Evolutionary conservation across 768 basidiomycete genomes (phyloP), one percentile per base, ranked within the genome.

Genomic region (Gymnopilus junonius): DNA sequence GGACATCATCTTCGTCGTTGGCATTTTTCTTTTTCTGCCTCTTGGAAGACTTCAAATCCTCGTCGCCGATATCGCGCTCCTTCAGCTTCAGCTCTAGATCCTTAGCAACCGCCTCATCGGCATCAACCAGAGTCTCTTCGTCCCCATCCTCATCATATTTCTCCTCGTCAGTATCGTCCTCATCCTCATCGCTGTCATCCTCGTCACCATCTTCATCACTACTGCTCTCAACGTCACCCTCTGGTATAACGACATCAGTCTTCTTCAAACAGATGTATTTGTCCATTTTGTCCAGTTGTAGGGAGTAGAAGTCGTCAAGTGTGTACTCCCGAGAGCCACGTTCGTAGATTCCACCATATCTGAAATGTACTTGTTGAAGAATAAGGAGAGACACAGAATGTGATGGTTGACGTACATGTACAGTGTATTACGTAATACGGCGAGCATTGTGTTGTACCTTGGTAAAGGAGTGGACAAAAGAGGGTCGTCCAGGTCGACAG

Each of bases 311-410:
- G 69, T 97, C 95, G 70, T 95, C 94, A 6, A 97, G 79, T 0
- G 94, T 96, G 67, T 92, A 95, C 74, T 97, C 95, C 23, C 87
- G 84, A 12, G 90, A 82, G 0, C 93, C 91, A 15, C 86, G 83
- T 74, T 97, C 95, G 67, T 87, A 91, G 17, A 96, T 96, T 0
- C 95, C 94, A 10, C 95, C 94, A 69, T 96, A 96, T 59, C 93
- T 92, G 62, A 3, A 31, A 12, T 35, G 46, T 17, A 8, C 23
- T 42, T 6, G 10, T 20, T 10, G 10, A 39, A 20, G n/a, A 11
- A 5, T 48, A 14, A 40, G 37, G 6, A 43, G 20, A 35, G 40
- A 31, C n/a, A 23, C 3, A 15, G 14, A 10, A 42, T 12, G 35
- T 11, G 34, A 34, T 31, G 27, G 12, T 32, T 8, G 29, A 77